A percentile compares a stretch with the other conserved stretches of the same genome.
Evolutionary conservation across 192 early-diverging fungal species (phyloP).

Genomic region (Mortierella antarctica): DNA sequence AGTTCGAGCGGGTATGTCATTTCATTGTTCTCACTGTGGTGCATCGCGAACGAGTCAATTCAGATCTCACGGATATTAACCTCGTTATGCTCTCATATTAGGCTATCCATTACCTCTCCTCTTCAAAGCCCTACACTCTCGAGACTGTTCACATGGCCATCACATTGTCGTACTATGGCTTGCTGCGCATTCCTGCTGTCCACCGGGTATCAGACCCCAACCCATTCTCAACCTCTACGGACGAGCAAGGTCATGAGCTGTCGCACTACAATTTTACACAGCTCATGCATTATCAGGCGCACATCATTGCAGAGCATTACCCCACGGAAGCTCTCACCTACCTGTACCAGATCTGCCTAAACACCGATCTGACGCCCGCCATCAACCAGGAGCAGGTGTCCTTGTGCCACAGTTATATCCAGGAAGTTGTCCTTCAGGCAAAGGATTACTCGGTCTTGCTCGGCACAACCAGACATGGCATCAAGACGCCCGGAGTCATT

Average conservation of each 20-base stretch:
- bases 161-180: conserved; percentile 80
- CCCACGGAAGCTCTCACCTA: conserved; percentile 72
- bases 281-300: conserved; percentile 35
- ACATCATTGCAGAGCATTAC: conserved; percentile 49
- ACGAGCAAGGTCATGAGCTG: conserved; percentile 51
- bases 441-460: conserved; percentile 68
- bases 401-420: conserved; percentile 62
- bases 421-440: conserved; percentile 70
- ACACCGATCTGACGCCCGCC: conserved; percentile 50
- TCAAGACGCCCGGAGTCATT: conserved; percentile 67
- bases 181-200: conserved; percentile 75
- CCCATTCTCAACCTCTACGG: conserved; percentile 33
- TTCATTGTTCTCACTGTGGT: background rate
- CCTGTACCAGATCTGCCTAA: conserved; percentile 68
- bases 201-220: conserved; percentile 56
- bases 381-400: conserved; percentile 63
- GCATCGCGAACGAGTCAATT: background rate
- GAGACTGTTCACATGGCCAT: conserved; percentile 96
- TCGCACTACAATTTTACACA: conserved; percentile 48
- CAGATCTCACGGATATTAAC: background rate
- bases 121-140: conserved; percentile 66
- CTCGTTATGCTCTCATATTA: conserved; percentile 1
- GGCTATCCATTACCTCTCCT: conserved; percentile 80
- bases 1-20: conserved; percentile 79
- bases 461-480: conserved; percentile 56